These are phyloP conservation scores for Dictyostelium discoideum DNA, from an alignment of 78 protist genomes.

Conservation along the genomic window DNA sequence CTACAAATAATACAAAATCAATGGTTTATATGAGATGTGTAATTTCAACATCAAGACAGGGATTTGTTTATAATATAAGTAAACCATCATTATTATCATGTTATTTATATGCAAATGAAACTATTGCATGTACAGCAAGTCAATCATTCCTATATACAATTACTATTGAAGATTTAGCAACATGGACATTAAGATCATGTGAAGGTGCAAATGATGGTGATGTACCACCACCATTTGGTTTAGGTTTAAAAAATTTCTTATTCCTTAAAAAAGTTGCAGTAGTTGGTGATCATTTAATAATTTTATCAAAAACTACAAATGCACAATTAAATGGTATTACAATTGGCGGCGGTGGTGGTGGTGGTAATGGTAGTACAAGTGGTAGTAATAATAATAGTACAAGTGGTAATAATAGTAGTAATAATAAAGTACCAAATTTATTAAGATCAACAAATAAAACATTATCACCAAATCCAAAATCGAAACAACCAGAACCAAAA, in stretches of 20 bases:
- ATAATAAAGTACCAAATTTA: background rate
- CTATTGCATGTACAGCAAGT: constrained; percentile 47
- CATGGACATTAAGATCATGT: constrained; percentile 77
- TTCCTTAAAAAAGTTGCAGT: constrained; percentile 31
- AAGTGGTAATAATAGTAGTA: background rate
- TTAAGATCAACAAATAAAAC: constrained; percentile 38
- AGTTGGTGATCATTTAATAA: constrained; percentile 46
- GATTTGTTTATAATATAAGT: constrained; percentile 53
- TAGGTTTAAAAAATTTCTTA: constrained; percentile 9
- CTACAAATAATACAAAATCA: background rate
- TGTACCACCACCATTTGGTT: constrained; percentile 47
- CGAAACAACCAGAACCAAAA: background rate
- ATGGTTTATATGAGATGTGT: constrained; percentile 40
- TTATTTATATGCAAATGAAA: constrained; percentile 63
- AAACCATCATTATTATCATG: constrained; percentile 34
- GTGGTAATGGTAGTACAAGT: background rate
- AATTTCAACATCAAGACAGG: constrained; percentile 35
- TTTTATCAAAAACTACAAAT: constrained; percentile 27
- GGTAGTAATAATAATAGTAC: background rate
- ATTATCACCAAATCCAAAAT: constrained; percentile 59
- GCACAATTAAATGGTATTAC: background rate
- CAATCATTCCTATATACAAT: constrained; percentile 54
- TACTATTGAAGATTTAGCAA: constrained; percentile 34
- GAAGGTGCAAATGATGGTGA: constrained; percentile 71
- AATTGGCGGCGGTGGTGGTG: background rate